Conservation (phyloP, 148 eudicot species). For the Hydrangea macrophylla region DNA sequence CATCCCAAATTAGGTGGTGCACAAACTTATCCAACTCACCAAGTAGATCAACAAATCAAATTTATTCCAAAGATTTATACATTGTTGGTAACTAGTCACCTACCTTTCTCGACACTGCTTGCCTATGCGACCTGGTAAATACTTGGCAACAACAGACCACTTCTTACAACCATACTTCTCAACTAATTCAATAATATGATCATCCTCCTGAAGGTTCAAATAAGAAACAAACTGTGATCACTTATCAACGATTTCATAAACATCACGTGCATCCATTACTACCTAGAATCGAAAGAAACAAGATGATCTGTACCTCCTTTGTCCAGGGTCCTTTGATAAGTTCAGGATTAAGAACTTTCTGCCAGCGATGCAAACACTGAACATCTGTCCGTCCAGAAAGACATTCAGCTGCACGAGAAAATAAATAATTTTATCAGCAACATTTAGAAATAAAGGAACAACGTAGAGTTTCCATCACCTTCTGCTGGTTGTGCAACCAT, state of each 20-base stretch:
- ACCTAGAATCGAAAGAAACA: constrained; percentile 10
- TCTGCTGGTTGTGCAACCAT: not conserved
- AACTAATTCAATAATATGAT: constrained; percentile 57
- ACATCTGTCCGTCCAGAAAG: constrained; percentile 74
- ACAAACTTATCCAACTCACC: not conserved
- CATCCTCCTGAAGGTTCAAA: constrained; percentile 66
- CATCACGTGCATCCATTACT: not conserved
- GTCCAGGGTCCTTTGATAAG: constrained; percentile 85
- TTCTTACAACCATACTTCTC: constrained; percentile 60
- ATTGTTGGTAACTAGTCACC: not conserved
- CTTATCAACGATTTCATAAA: not conserved
- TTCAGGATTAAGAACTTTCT: constrained; percentile 84
- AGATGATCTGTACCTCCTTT: constrained; percentile 52
- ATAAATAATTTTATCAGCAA: not conserved
- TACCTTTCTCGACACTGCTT: constrained; percentile 98
- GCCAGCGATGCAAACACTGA: constrained; percentile 95
- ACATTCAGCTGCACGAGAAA: constrained; percentile 56
- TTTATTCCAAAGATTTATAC: not conserved
- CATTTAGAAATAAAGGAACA: not conserved
- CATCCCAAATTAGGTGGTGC: not conserved
- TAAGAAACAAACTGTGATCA: not conserved
- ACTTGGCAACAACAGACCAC: constrained; percentile 82
- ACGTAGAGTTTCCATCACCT: not conserved
- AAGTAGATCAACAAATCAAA: not conserved
- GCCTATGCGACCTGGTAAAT: constrained; percentile 82